phyloP scores from a whole-genome alignment of 805 yeast genomes.

The Helenozyma rhizophorensis region DNA sequence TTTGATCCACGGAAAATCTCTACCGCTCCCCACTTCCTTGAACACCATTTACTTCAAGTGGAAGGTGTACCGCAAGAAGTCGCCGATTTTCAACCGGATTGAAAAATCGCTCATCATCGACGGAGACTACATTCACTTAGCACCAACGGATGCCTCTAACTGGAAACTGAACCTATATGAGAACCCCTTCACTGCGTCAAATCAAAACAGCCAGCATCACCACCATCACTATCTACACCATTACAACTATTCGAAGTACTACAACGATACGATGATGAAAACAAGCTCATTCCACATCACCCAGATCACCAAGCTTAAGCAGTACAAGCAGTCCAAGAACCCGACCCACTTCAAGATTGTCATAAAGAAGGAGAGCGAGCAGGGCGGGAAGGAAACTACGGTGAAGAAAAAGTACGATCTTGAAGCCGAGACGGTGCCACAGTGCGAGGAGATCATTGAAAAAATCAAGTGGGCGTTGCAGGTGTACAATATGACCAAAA shows the following conservation, averaged over 20 bases:
- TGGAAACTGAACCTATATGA: conserved; percentile 29
- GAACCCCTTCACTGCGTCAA: conserved; percentile 24
- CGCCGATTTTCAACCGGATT: conserved; percentile 72
- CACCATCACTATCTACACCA: conserved; percentile 37
- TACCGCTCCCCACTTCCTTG: conserved; percentile 28
- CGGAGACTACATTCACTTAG: conserved; percentile 88
- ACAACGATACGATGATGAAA: conserved; percentile 69
- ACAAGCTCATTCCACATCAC: conserved; percentile 84
- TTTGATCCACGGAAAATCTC: conserved; percentile 7
- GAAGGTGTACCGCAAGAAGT: conserved; percentile 85
- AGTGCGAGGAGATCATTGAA: conserved; percentile 72
- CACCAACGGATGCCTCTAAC: conserved; percentile 76
- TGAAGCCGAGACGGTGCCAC: conserved; percentile 61
- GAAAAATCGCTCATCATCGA: conserved; percentile 84
- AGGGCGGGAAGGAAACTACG: conserved; percentile 45
- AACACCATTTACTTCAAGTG: conserved; percentile 73
- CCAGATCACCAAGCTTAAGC: conserved; percentile 71
- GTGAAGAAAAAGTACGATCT: conserved; percentile 82
- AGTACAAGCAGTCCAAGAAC: conserved; percentile 55
- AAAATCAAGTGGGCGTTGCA: conserved; percentile 56
- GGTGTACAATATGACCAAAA: conserved; percentile 43
- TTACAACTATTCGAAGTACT: conserved; percentile 36
- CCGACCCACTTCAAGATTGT: conserved; percentile 80
- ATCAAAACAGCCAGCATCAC: conserved; percentile 15
- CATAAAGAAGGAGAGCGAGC: conserved; percentile 38